phyloP scores from a whole-genome alignment of 805 yeast genomes.

The Candida orba region DNA sequence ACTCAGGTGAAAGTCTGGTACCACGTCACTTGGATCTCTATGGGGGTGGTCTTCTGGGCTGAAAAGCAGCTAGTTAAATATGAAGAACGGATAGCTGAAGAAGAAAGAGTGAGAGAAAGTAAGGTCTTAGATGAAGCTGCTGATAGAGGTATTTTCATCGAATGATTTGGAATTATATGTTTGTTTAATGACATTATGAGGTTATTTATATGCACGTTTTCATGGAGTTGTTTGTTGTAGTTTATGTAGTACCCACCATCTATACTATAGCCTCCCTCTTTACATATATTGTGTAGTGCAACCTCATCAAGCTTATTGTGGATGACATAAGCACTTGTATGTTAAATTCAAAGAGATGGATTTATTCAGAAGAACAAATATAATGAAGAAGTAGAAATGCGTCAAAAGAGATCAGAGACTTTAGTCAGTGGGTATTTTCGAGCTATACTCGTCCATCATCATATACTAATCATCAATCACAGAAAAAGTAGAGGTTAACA shows the following conservation, averaged over 20 bases:
- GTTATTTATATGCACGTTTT: too few species aligned
- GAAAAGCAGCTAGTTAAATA: constrained; percentile 32
- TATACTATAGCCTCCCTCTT: too few species aligned
- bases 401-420: constrained; percentile 35
- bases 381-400: constrained; percentile 18
- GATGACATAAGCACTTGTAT: too few species aligned
- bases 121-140: constrained; percentile 36
- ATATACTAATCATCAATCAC: too few species aligned
- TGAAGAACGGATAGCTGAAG: constrained; percentile 27
- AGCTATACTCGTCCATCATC: background rate
- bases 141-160: constrained; percentile 36
- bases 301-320: too few species aligned
- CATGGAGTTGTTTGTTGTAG: too few species aligned
- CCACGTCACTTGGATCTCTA: constrained; percentile 34
- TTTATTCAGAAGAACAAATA: too few species aligned
- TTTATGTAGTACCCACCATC: too few species aligned
- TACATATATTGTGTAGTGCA: too few species aligned
- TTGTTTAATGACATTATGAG: too few species aligned
- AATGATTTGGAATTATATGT: constrained; percentile 18
- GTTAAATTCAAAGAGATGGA: too few species aligned
- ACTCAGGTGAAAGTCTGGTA: constrained; percentile 34
- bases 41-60: constrained; percentile 35
- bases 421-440: constrained; percentile 28
- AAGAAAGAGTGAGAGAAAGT: constrained; percentile 29
- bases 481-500: constrained; percentile 43